Evolutionary conservation across 116 monocot genomes (phyloP).

Genomic region (Posidonia oceanica): DNA sequence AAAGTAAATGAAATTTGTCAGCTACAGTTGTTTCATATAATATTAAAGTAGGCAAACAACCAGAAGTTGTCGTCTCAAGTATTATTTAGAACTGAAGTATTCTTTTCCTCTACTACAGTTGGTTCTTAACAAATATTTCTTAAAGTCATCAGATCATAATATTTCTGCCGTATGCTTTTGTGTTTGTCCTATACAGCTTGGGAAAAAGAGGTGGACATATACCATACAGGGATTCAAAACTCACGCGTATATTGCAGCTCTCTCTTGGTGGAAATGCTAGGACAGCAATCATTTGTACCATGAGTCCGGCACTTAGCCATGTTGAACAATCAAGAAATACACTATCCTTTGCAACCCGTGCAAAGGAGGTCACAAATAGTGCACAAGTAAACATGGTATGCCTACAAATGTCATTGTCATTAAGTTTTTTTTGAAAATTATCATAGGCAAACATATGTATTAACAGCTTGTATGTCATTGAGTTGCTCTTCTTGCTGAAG

Average conservation of each 20-base stretch:
- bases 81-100: no score
- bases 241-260: slow-evolving; percentile 85
- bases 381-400: slow-evolving; percentile 93
- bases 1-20: no score
- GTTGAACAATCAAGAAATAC: slow-evolving; percentile 96
- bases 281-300: slow-evolving; percentile 94
- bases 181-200: slow-evolving; percentile 24
- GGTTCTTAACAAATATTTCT: no score
- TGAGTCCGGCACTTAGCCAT: slow-evolving; percentile 83
- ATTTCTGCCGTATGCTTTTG: background rate
- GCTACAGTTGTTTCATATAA: no score
- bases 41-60: no score
- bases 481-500: background rate
- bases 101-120: no score
- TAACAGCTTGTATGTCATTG: background rate
- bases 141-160: no score
- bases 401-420: background rate
- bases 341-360: slow-evolving; percentile 81
- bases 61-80: no score
- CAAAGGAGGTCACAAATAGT: slow-evolving; percentile 82
- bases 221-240: slow-evolving; percentile 95
- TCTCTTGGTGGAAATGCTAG: slow-evolving; percentile 96
- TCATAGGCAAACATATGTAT: no score
- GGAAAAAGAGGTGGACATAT: slow-evolving; percentile 79
- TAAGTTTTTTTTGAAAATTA: no score